Percentiles rank a stretch among this genome's conserved stretches.
These are phyloP conservation scores for Castanopsis chinensis DNA, from an alignment of 306 rosid genomes.

Conservation along the genomic window DNA sequence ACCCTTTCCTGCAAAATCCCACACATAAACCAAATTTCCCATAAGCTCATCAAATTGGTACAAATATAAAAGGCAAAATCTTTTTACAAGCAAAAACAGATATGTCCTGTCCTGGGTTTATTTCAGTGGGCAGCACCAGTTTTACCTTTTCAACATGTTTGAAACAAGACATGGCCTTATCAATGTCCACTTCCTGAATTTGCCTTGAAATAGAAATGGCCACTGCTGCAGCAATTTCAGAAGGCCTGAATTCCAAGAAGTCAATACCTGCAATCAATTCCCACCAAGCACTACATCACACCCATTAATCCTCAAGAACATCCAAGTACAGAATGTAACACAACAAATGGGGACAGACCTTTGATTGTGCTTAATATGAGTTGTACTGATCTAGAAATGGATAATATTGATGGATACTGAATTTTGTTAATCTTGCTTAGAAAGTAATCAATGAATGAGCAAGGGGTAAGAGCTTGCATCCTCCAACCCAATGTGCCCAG, in stretches of 20 bases:
- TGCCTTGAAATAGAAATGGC: constrained; percentile 57
- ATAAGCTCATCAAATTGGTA: constrained; percentile 13
- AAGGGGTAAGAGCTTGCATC: constrained; percentile 69
- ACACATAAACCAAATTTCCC: not conserved
- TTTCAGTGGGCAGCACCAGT: constrained; percentile 18
- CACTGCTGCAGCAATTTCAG: constrained; percentile 83
- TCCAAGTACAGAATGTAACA: constrained; percentile 2
- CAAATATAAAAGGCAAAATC: constrained; percentile 11
- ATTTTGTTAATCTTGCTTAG: constrained; percentile 41
- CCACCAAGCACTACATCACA: constrained; percentile 31
- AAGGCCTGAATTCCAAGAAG: constrained; percentile 83
- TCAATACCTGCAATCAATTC: constrained; percentile 63
- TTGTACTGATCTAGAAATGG: constrained; percentile 37
- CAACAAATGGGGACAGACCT: constrained; percentile 41
- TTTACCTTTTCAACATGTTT: constrained; percentile 55
- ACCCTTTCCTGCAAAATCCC: constrained; percentile 64
- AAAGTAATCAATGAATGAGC: constrained; percentile 63
- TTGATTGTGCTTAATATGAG: constrained; percentile 43
- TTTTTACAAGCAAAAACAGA: constrained; percentile 12
- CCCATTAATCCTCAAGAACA: constrained; percentile 38
- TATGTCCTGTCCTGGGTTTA: constrained; percentile 11
- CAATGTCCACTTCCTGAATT: constrained; percentile 38
- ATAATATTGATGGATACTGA: constrained; percentile 20
- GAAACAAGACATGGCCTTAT: constrained; percentile 48
- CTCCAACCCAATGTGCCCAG: constrained; percentile 66